These are phyloP conservation scores for Magnaporthiopsis rhizophila DNA, from an alignment of 2,329 filamentous ascomycete genomes.

Conservation along the genomic window DNA sequence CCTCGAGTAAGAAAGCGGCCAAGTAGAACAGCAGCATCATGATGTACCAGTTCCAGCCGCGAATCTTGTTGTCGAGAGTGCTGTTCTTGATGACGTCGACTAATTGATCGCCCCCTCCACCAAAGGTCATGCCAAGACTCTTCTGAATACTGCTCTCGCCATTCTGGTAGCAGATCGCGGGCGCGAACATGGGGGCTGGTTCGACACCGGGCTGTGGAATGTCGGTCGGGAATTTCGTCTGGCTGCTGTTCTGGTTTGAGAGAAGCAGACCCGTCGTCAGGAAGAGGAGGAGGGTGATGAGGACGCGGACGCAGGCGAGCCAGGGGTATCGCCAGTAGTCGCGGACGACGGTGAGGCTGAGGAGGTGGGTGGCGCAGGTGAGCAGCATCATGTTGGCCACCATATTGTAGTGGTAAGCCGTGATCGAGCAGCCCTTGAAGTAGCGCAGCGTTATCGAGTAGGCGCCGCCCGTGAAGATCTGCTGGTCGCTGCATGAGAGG, in stretches of 20 bases:
- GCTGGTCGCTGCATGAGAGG: constrained; percentile 26
- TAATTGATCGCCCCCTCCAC: constrained; percentile 9
- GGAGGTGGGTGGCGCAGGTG: constrained; percentile 27
- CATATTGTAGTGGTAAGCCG: constrained; percentile 29
- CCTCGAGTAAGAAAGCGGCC: constrained; percentile 17
- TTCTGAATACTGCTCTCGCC: constrained; percentile 5
- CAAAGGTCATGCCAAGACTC: constrained; percentile 12
- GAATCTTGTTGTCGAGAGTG: not conserved
- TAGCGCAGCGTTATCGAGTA: constrained; percentile 27
- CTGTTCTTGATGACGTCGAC: constrained; percentile 12
- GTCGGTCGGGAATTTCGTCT: constrained; percentile 19
- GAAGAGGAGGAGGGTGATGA: constrained; percentile 21
- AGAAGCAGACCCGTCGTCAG: constrained; percentile 24
- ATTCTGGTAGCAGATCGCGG: constrained; percentile 24
- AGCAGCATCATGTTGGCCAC: constrained; percentile 27
- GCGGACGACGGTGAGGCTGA: constrained; percentile 24
- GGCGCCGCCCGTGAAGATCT: constrained; percentile 28
- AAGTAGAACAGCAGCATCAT: constrained; percentile 18
- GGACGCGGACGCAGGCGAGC: constrained; percentile 22
- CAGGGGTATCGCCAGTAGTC: constrained; percentile 25
- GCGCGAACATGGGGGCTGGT: constrained; percentile 19
- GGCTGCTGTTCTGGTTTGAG: constrained; percentile 20
- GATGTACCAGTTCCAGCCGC: constrained; percentile 19
- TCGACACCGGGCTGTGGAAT: constrained; percentile 16
- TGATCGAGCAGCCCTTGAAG: constrained; percentile 24